phyloP scores from a whole-genome alignment of 2,329 filamentous ascomycete species.

The Trichoderma asperellum region DNA sequence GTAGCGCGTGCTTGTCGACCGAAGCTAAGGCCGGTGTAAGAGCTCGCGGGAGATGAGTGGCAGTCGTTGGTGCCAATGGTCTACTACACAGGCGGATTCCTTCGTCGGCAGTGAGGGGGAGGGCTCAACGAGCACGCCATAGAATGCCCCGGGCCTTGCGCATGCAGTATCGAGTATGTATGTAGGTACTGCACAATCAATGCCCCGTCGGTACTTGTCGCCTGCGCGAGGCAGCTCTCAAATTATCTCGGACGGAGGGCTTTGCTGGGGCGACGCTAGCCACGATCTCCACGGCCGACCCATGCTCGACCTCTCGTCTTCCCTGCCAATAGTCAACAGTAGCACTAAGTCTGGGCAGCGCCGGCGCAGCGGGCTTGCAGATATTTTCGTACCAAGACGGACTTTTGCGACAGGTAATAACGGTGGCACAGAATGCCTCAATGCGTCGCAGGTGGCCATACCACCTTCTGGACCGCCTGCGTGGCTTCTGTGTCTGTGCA shows the following conservation, averaged over 20 bases:
- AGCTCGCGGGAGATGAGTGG: conserved; percentile 7
- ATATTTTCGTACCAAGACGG: neutral
- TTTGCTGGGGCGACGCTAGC: conserved; percentile 19
- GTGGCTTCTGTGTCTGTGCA: neutral
- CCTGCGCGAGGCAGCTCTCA: neutral
- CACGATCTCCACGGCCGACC: conserved; percentile 26
- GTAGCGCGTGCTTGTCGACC: conserved; percentile 13
- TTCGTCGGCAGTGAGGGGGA: neutral
- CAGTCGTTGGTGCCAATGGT: neutral
- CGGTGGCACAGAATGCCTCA: neutral
- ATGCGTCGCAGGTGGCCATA: neutral
- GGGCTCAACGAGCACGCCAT: conserved; percentile 13
- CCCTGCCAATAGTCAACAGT: conserved; percentile 15
- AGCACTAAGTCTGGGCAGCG: conserved; percentile 2
- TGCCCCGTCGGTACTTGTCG: conserved; percentile 12
- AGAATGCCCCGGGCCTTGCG: neutral
- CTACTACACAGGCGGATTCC: neutral
- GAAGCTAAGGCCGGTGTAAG: conserved; percentile 6
- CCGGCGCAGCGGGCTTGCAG: conserved; percentile 20
- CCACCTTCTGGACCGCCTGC: neutral
- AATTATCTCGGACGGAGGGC: conserved; percentile 24
- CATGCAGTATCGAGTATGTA: neutral
- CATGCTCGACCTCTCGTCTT: conserved; percentile 13
- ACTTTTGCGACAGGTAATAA: neutral
- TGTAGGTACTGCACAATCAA: neutral